phyloP scores from a whole-genome alignment of 1,139 yeast genomes.

The Yamadazyma jaroonii region DNA sequence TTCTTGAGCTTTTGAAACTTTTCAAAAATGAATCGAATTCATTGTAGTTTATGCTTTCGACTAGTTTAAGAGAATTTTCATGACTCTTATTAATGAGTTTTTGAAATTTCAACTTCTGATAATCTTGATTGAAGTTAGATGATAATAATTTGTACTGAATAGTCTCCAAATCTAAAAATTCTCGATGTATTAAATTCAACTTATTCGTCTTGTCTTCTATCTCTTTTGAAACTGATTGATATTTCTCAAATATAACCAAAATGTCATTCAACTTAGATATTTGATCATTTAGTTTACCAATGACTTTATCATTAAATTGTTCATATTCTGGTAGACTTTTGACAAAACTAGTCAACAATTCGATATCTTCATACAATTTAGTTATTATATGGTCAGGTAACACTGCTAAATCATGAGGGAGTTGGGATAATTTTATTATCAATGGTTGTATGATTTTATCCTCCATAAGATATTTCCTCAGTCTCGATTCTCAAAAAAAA shows the following conservation, averaged over 20 bases:
- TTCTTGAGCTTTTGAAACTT: conserved; percentile 45
- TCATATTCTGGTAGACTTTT: conserved; percentile 23
- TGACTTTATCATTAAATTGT: conserved; percentile 16
- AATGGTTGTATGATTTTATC: conserved; percentile 6
- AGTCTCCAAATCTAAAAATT: conserved; percentile 36
- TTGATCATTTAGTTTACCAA: conserved; percentile 19
- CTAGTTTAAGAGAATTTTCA: conserved; percentile 20
- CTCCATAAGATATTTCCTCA: neutral
- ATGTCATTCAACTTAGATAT: conserved; percentile 23
- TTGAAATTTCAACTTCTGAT: conserved; percentile 28
- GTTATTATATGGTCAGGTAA: conserved; percentile 28
- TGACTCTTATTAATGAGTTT: conserved; percentile 25
- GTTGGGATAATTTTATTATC: conserved; percentile 2
- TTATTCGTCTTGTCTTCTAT: conserved; percentile 26
- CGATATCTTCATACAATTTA: conserved; percentile 26
- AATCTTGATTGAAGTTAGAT: conserved; percentile 34
- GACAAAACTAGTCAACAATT: conserved; percentile 32
- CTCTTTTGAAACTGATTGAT: conserved; percentile 20
- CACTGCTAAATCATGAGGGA: conserved; percentile 18
- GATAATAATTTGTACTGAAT: conserved; percentile 41
- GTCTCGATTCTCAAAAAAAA: neutral
- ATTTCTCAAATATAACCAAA: conserved; percentile 24
- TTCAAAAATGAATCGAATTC: conserved; percentile 33
- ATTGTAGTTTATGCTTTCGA: conserved; percentile 14
- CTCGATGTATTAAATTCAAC: conserved; percentile 27